These are phyloP conservation scores for Torulaspora globosa DNA, from an alignment of 1,139 yeast species.

Conservation along the genomic window DNA sequence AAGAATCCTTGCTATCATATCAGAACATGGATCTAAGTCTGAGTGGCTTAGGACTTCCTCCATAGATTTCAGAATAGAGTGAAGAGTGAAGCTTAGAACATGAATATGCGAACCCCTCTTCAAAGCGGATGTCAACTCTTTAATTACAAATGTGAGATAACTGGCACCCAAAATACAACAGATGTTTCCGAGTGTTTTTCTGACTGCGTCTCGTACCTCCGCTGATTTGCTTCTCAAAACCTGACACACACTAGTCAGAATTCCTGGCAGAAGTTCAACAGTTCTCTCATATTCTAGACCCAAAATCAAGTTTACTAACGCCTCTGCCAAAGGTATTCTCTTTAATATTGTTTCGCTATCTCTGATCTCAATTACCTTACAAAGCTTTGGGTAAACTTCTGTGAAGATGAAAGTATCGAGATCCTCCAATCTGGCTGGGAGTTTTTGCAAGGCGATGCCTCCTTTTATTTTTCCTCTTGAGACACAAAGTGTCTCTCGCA, in stretches of 20 bases:
- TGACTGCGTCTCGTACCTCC: slow-evolving; percentile 80
- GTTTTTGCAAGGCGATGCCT: slow-evolving; percentile 28
- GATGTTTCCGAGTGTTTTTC: slow-evolving; percentile 70
- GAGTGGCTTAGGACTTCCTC: slow-evolving; percentile 52
- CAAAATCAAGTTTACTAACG: slow-evolving; percentile 64
- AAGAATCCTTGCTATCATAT: slow-evolving; percentile 59
- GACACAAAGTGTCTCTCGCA: slow-evolving; percentile 38
- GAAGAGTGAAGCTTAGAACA: slow-evolving; percentile 84
- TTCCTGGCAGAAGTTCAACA: slow-evolving; percentile 66
- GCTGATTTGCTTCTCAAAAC: slow-evolving; percentile 82
- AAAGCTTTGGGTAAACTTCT: slow-evolving; percentile 61
- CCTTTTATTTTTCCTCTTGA: slow-evolving; percentile 18
- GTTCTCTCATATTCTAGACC: slow-evolving; percentile 58
- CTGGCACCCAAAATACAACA: slow-evolving; percentile 63
- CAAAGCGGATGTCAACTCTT: slow-evolving; percentile 74
- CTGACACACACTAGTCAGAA: slow-evolving; percentile 80
- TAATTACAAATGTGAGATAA: slow-evolving; percentile 68
- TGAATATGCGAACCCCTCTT: slow-evolving; percentile 92
- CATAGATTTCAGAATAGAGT: slow-evolving; percentile 60
- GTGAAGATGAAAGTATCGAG: slow-evolving; percentile 52
- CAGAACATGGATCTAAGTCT: slow-evolving; percentile 68
- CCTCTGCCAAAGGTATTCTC: slow-evolving; percentile 79
- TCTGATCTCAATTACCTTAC: slow-evolving; percentile 55
- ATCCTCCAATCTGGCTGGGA: slow-evolving; percentile 42
- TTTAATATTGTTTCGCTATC: slow-evolving; percentile 74